Percentiles rank a stretch among this genome's conserved stretches.
Evolutionary conservation across 805 yeast species (phyloP).

Genomic region (Tetrapisispora phaffii): DNA sequence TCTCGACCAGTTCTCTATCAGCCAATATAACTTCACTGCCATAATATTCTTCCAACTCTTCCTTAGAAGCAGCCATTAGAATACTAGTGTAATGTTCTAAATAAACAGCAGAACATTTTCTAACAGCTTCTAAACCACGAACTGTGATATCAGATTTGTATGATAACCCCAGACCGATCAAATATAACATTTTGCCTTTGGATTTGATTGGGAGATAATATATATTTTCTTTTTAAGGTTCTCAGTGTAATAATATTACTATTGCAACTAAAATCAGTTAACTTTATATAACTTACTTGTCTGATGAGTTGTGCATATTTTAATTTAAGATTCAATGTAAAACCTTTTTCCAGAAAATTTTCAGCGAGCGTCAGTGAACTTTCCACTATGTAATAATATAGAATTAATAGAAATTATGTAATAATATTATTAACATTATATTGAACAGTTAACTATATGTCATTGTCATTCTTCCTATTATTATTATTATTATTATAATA

Average conservation of each 20-base stretch:
- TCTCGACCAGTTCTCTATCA: slow-evolving; percentile 89
- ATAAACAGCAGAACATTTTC: slow-evolving; percentile 79
- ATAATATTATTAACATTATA: no score
- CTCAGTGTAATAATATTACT: no score
- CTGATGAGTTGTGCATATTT: not conserved
- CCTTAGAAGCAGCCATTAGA: slow-evolving; percentile 81
- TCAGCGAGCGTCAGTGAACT: not conserved
- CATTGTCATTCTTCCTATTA: no score
- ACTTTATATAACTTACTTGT: not conserved
- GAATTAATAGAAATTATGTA: not conserved
- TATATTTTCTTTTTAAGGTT: no score
- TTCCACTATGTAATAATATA: not conserved
- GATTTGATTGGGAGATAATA: no score
- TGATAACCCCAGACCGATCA: slow-evolving; percentile 86
- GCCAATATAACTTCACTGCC: slow-evolving; percentile 82
- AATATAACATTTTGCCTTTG: slow-evolving; percentile 60
- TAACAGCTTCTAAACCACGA: slow-evolving; percentile 80
- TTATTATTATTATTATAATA: no score
- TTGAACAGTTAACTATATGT: no score
- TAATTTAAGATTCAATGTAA: no score
- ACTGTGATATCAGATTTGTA: slow-evolving; percentile 87
- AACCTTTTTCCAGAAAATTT: not conserved
- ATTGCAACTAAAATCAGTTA: no score
- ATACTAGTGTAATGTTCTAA: slow-evolving; percentile 93
- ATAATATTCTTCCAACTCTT: slow-evolving; percentile 68